Evolutionary conservation across 306 rosid genomes (phyloP).

Genomic region (Begonia peltatifolia): DNA sequence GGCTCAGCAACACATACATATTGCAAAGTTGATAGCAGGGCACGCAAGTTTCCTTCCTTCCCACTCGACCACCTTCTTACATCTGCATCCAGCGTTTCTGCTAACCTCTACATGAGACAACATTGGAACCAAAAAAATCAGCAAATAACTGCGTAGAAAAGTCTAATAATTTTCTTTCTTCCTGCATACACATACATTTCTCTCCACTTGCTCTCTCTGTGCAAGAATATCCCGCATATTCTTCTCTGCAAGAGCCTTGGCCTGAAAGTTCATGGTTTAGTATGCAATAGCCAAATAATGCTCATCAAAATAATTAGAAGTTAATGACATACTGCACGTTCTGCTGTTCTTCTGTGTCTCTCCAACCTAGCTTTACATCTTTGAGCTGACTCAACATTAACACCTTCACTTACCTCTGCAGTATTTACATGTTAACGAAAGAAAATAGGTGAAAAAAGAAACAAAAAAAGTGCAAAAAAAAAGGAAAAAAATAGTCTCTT

Average conservation of each 20-base stretch:
- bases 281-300: slow-evolving; percentile 6
- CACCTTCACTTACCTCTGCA: slow-evolving; percentile 52
- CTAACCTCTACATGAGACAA: slow-evolving; percentile 57
- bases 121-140: slow-evolving; percentile 17
- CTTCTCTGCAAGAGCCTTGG: slow-evolving; percentile 87
- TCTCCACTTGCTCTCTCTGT: slow-evolving; percentile 83
- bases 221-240: slow-evolving; percentile 71
- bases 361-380: slow-evolving; percentile 93
- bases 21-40: slow-evolving; percentile 93
- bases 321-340: slow-evolving; percentile 66
- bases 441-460: slow-evolving; percentile 11
- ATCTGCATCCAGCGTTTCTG: slow-evolving; percentile 92
- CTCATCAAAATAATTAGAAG: slow-evolving; percentile 2
- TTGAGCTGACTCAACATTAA: slow-evolving; percentile 81
- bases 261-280: slow-evolving; percentile 40
- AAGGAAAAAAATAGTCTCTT: background rate
- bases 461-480: slow-evolving; percentile 6
- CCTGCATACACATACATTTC: slow-evolving; percentile 32
- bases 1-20: slow-evolving; percentile 48
- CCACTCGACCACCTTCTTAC: slow-evolving; percentile 97
- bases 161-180: background rate
- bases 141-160: slow-evolving; percentile 14
- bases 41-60: slow-evolving; percentile 98
- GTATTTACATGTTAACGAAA: slow-evolving; percentile 33
- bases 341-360: slow-evolving; percentile 82